Percentiles rank a stretch among this genome's conserved stretches.
phyloP scores from a whole-genome alignment of 768 basidiomycete species.

The Trametes meyenii region DNA sequence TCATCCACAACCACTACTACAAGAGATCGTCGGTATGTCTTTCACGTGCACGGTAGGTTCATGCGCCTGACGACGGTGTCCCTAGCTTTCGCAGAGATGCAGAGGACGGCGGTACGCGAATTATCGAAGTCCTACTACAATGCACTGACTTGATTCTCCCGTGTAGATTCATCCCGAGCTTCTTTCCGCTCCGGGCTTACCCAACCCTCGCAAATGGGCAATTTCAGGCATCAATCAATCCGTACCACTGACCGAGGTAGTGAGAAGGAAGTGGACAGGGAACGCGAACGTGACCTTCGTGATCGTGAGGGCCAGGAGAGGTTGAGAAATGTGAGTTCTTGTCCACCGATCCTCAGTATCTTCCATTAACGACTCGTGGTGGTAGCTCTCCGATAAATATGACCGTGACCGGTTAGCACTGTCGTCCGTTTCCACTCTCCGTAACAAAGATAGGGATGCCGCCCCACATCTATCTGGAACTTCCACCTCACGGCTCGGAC shows the following conservation, averaged over 20 bases:
- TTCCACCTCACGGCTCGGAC: constrained; percentile 45
- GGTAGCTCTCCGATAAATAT: constrained; percentile 85
- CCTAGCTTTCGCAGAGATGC: constrained; percentile 73
- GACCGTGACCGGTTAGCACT: constrained; percentile 77
- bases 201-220: constrained; percentile 91
- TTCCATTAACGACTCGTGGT: neutral
- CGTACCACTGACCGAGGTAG: constrained; percentile 61
- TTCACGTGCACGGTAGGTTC: neutral
- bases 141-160: constrained; percentile 9
- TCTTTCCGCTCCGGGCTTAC: constrained; percentile 72
- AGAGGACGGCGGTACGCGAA: constrained; percentile 67
- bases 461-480: constrained; percentile 58
- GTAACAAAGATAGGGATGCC: constrained; percentile 69
- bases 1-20: constrained; percentile 50
- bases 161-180: constrained; percentile 60
- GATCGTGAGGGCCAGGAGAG: constrained; percentile 81
- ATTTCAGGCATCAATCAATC: constrained; percentile 86
- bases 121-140: constrained; percentile 2
- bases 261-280: constrained; percentile 45
- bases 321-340: constrained; percentile 66
- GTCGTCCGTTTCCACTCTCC: constrained; percentile 45
- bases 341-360: neutral
- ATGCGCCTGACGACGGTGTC: constrained; percentile 20
- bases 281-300: constrained; percentile 56
- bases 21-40: constrained; percentile 66